These are phyloP conservation scores for Mycena galopus DNA, from an alignment of 768 basidiomycete genomes.

Conservation along the genomic window DNA sequence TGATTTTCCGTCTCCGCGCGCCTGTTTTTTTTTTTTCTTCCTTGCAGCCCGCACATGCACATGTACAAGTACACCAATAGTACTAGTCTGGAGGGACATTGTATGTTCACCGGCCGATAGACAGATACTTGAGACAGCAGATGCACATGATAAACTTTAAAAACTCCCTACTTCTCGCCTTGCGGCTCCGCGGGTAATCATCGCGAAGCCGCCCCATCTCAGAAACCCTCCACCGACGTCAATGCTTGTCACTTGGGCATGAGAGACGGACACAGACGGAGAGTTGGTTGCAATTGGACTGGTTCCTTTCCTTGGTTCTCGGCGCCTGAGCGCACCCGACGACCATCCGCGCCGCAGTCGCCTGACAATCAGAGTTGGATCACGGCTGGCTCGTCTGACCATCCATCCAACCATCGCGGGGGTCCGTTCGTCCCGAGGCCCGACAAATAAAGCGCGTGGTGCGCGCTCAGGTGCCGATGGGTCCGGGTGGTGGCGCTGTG, in stretches of 20 bases:
- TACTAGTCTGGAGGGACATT: too few species aligned
- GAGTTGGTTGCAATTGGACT: background rate
- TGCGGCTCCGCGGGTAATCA: background rate
- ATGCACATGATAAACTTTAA: too few species aligned
- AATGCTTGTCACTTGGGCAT: too few species aligned
- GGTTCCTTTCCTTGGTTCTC: background rate
- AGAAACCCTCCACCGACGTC: too few species aligned
- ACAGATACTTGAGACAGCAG: too few species aligned
- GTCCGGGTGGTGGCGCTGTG: too few species aligned
- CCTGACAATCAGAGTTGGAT: too few species aligned
- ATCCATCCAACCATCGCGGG: background rate
- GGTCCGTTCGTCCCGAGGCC: background rate
- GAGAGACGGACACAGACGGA: too few species aligned
- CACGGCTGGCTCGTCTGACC: too few species aligned
- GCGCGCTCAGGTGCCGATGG: too few species aligned
- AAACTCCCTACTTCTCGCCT: too few species aligned
- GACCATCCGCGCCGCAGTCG: background rate
- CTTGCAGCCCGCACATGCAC: background rate
- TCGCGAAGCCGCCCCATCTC: background rate
- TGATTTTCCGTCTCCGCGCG: background rate
- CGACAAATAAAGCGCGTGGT: background rate
- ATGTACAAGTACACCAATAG: background rate
- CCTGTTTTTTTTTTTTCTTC: background rate
- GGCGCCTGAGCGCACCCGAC: background rate
- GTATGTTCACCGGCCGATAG: too few species aligned